Evolutionary conservation across 208 protist species (phyloP).

Genomic region (Acanthamoeba lenticulata): DNA sequence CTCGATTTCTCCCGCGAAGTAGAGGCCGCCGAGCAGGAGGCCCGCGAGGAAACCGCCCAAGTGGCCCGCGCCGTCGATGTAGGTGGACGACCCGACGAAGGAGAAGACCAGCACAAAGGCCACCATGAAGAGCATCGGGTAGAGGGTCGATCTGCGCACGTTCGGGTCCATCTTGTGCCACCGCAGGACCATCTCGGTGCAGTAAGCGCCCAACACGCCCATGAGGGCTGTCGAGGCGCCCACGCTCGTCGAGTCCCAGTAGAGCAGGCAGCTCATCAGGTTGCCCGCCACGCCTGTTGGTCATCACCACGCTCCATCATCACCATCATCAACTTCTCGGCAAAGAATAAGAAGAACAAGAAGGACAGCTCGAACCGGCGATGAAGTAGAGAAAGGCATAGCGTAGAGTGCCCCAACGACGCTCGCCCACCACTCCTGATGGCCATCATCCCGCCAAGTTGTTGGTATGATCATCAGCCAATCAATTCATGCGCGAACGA

Average conservation of each 20-base stretch:
- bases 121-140: slow-evolving; percentile 1
- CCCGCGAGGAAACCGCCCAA: slow-evolving; percentile 8
- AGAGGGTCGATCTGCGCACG: background rate
- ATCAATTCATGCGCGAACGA: too few relatives aligned
- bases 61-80: slow-evolving; percentile 45
- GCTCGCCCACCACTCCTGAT: background rate
- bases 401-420: background rate
- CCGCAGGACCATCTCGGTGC: background rate
- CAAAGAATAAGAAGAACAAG: background rate
- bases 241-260: background rate
- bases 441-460: too few relatives aligned
- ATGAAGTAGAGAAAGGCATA: slow-evolving; percentile 15
- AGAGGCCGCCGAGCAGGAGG: background rate
- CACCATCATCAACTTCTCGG: too few relatives aligned
- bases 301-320: too few relatives aligned
- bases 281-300: background rate
- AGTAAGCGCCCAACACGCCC: slow-evolving; percentile 30
- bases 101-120: slow-evolving; percentile 17
- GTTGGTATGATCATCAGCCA: too few relatives aligned
- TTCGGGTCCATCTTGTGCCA: slow-evolving; percentile 2
- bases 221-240: slow-evolving; percentile 26
- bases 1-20: background rate
- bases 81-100: background rate
- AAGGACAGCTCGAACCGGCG: background rate
- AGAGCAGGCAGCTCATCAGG: slow-evolving; percentile 41